These are phyloP conservation scores for Spathaspora sp. DNA, from an alignment of 1,139 yeast genomes.

Conservation along the genomic window DNA sequence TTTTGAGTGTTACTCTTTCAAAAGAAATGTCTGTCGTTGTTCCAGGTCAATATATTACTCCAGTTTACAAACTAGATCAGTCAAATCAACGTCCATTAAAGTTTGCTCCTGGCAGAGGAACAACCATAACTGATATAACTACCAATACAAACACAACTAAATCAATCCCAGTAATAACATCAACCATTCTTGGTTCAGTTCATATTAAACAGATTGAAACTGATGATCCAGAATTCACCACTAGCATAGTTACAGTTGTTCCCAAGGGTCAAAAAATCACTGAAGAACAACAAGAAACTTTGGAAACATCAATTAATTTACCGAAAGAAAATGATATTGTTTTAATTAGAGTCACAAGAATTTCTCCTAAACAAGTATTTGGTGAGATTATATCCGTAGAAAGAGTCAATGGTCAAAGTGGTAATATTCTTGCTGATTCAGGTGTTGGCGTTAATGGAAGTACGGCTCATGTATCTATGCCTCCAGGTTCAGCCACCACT, in stretches of 20 bases:
- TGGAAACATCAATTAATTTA: constrained; percentile 45
- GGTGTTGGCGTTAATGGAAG: constrained; percentile 69
- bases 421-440: constrained; percentile 57
- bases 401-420: constrained; percentile 32
- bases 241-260: constrained; percentile 31
- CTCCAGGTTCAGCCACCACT: constrained; percentile 39
- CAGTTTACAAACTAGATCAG: constrained; percentile 30
- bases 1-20: neutral
- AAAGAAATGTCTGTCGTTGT: constrained; percentile 42
- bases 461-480: constrained; percentile 37
- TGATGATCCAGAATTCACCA: constrained; percentile 17
- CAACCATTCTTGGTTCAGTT: constrained; percentile 69
- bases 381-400: constrained; percentile 85
- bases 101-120: constrained; percentile 40
- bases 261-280: constrained; percentile 15
- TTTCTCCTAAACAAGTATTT: constrained; percentile 68
- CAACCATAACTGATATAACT: constrained; percentile 32
- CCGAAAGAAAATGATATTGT: constrained; percentile 89
- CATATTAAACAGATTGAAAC: constrained; percentile 24
- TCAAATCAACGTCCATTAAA: constrained; percentile 19
- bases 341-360: constrained; percentile 68
- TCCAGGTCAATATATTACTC: constrained; percentile 71
- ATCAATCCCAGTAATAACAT: constrained; percentile 51
- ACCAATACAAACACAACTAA: constrained; percentile 21
- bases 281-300: neutral